phyloP scores from a whole-genome alignment of 148 eudicot species.

The Euryodendron excelsum region DNA sequence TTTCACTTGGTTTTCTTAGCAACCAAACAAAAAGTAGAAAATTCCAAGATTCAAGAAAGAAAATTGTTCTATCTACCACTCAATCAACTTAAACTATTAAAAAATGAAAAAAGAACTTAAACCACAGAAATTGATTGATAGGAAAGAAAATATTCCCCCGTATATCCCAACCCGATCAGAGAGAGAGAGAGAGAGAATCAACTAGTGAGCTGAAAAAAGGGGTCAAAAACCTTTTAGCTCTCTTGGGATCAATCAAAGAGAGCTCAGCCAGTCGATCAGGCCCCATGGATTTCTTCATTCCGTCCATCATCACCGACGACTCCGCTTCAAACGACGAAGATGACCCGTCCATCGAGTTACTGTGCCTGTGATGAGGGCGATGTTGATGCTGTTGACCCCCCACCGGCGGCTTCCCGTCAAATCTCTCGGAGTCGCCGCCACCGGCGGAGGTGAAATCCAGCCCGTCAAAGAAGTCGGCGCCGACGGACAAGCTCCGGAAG shows the following conservation, averaged over 20 bases:
- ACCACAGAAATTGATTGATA: too few relatives aligned
- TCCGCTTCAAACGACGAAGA: constrained; percentile 56
- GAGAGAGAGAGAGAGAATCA: too few relatives aligned
- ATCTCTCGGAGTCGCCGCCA: constrained; percentile 9
- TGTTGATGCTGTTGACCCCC: constrained; percentile 14
- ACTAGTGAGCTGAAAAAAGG: constrained; percentile 1
- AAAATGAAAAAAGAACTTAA: too few relatives aligned
- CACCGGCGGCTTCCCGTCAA: constrained; percentile 22
- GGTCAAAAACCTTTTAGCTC: constrained; percentile 66
- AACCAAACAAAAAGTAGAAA: too few relatives aligned
- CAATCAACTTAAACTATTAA: too few relatives aligned
- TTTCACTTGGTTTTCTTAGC: too few relatives aligned
- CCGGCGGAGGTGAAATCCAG: constrained; percentile 32
- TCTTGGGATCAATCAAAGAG: constrained; percentile 79
- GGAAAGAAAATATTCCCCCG: too few relatives aligned
- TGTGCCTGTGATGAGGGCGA: constrained; percentile 44
- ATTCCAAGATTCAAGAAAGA: too few relatives aligned
- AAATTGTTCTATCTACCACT: too few relatives aligned
- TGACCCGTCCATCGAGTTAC: constrained; percentile 70
- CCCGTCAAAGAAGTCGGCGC: constrained; percentile 81
- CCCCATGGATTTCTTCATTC: constrained; percentile 67
- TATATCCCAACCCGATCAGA: too few relatives aligned
- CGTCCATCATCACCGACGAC: constrained; percentile 31
- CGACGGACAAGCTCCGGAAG: constrained; percentile 71
- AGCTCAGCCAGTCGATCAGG: constrained; percentile 80